Evolutionary conservation across 169 alveolate species (phyloP), one percentile per base, ranked within the genome.

Genomic region (Eimeria acervulina): DNA sequence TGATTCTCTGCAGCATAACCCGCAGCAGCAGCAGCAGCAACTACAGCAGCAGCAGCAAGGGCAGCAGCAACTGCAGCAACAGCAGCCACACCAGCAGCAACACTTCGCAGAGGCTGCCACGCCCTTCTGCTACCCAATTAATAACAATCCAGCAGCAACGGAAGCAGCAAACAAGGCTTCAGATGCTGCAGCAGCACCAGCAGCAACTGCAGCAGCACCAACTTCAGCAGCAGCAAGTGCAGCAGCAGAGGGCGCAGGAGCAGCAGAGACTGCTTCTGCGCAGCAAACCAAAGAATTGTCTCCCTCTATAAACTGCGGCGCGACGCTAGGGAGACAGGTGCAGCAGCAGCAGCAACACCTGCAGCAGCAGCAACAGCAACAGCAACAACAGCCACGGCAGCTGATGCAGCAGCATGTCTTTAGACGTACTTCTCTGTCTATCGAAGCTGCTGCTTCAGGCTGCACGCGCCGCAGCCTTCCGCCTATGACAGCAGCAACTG

Each of bases 161-260:
- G 76, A 7, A 28, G 76, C 28, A 70, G 42, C 81, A 70, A 28
- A 70, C 42, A 13, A 55, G 2, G n/a, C n/a, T n/a, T 40, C 8
- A 10, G 7, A 12, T 17, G 23, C 42, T 28, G 81, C 47, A 70
- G 38, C 47, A 31, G 44, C 81, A 70, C 5, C 36, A 26, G 40
- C 31, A 61, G 40, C 90, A 23, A 42, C 90, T 44, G 90, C 90
- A 80, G 70, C 68, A 80, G 90, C 90, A 47, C 70, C 63, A 21
- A 70, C 40, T 1, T 10, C 90, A 17, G 40, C 70, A 44, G 90
- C 13, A 80, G 21, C 88, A 38, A 36, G 36, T 19, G 33, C 55
- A 78, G 88, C 38, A 38, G 5, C 88, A 42, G 63, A 23, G 33
- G 88, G 61, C 4, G 33, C 61, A 38, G 61, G 33, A n/a, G 88